Base-by-base conservation (phyloP, 805 yeast species). In the Wickerhamiella azymoides region DNA sequence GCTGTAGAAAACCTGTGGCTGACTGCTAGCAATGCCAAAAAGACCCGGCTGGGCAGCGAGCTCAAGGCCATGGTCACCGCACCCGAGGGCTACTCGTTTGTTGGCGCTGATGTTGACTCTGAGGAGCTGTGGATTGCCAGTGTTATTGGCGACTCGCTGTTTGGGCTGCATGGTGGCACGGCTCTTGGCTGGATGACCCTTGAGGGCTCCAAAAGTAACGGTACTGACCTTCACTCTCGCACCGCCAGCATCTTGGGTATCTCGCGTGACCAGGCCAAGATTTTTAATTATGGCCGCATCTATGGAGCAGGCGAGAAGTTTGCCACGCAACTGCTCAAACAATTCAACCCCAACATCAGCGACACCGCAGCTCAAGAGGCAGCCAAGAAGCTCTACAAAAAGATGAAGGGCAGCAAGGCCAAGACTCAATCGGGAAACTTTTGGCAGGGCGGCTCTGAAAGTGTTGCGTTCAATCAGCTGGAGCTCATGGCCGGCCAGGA, bases 171-270 rank as follows among this genome's bases (percentile, higher is more conserved):
- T 61, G 99, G 98, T 5, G 93, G 93, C 11, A 85, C 97, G 0
- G 94, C 97, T 0, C 73, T 93, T 46, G 96, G 97, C 0, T 93
- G 98, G 98, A 93, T 92, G 99, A 88, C 96, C 1, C 69, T 92
- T 47, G 99, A 92, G 66, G 99, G 99, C 16, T 78, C 89, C 3
- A 92, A 92, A 63, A 70, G 67, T 47, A 89, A 82, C 46, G 93
- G 92, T 4, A 93, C 99, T 0, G 99, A 92, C 64, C 65, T 93
- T 49, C 99, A 92, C 60, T 85, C 96, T 0, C 86, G 83, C 53
- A 92, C 97, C 0, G 96, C 98, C 0, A 71, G 72, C 10, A 86
- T 93, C 53, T 64, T 92, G 59, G 94, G 94, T 0, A 88, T 93
- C 43, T 76, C 83, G 21, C 71, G 99, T 61, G 78, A 80, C 55